Evolutionary conservation across 768 basidiomycete species (phyloP), one percentile per base, ranked within the genome.

Genomic region (Pleurotus citrinopileatus): DNA sequence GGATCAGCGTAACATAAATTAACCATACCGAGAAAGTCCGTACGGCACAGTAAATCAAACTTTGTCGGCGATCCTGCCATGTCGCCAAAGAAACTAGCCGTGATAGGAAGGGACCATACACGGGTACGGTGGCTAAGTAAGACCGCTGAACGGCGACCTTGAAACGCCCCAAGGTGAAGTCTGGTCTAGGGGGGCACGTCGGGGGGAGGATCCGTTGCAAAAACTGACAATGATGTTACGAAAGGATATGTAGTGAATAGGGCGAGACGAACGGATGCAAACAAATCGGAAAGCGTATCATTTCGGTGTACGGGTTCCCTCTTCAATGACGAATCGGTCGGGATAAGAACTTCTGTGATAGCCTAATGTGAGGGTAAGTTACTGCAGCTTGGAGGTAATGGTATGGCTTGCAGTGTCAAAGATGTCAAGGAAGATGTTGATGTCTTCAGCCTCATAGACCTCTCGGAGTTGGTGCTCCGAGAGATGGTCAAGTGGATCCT

Each of bases 401-500:
- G 40, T 44, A 54, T n/a, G 42, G 69, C 78, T 63, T 61, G 85
- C 85, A 29, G 75, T 71, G 37, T 83, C 79, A 65, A 88, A 88
- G n/a, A 86, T 62, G 40, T 68, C 62, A 25, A 87, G 66, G 62
- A 83, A 87, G 23, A 82, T 70, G 13, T 82, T 74, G 12, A 86
- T 79, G 67, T 87, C 84, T 62, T 86, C 83, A 51, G 79, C 74
- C 22, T 87, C 84, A 56, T 81, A 86, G 23, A 82, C 59, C 36
- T 80, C 75, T 36, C 86, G 71, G 17, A 87, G 70, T 59, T 85
- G 71, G 22, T 67, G 64, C 61, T 86, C 83, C 6, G 77, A 74
- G 23, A 83, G 62, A 3, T 70, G 69, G 63, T 70, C 65, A n/a
- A 43, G 42, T 8, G 42, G 36, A 40, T 52, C 38, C 38, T 42